Evolutionary conservation across 306 rosid genomes (phyloP), one percentile per base, ranked within the genome.

Genomic region (Cucurbita ficifolia): DNA sequence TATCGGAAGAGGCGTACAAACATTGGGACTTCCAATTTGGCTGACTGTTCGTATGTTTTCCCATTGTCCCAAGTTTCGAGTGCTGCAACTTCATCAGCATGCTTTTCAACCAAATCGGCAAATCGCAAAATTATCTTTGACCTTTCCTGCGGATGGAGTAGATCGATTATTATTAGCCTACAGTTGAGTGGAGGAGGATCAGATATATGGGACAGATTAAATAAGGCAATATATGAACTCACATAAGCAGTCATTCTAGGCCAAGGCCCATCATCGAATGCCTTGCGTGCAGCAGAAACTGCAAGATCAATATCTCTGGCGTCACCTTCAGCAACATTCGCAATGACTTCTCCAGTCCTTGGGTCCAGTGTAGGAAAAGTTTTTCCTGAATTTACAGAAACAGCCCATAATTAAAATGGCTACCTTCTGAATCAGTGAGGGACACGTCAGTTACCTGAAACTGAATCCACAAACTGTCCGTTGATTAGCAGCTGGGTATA

Each of bases 31-130:
- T 93, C 98, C 74, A 83, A 53, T 43, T 87, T 57, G 58, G 87
- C 85, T 56, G 93, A 75, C 76, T 90, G 97, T 80, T 87, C 96
- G 75, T 77, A 93, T 42, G 98, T 90, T 83, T 93, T 93, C 76
- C 97, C 98, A 68, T 83, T 90, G 77, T 93, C 97, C 98, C 97
- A 93, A 39, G 92, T 86, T 87, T 93, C 98, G 45, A 93, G 98
- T 54, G 91, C 75, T 1, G 98, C 96, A 55, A 93, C 33, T 75
- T 87, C 90, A 64, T 93, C 94, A 14, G 78, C 86, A 58, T 93
- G 89, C 76, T 85, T 81, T 58, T 90, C 98, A 75, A 90, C 29
- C 81, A 93, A 81, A 75, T 93, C 97, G 49, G 98, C 97, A 67
- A 87, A 89, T 42, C 96, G 85, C 78, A 90, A 75, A 70, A 93